A percentile compares a stretch with the other conserved stretches of the same genome.
These are phyloP conservation scores for Axilococcus clingmanii DNA, from an alignment of 139 green algal genomes.

Conservation along the genomic window DNA sequence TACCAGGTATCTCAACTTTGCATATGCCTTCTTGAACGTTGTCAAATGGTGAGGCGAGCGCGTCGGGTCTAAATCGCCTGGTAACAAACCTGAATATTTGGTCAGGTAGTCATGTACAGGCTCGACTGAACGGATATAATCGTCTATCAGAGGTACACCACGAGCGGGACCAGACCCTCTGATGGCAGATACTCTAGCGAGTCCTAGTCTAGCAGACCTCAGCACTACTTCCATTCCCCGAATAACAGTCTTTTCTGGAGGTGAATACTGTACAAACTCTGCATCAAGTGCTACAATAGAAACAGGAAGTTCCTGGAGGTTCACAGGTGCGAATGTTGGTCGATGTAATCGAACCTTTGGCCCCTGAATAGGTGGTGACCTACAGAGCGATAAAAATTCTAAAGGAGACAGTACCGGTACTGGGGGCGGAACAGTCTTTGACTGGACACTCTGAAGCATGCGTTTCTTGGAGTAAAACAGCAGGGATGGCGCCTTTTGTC, in stretches of 20 bases:
- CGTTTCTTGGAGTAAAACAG: conserved; percentile 64
- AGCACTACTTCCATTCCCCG: conserved; percentile 26
- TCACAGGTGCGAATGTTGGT: conserved; percentile 54
- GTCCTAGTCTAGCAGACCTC: conserved; percentile 52
- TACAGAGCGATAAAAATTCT: conserved; percentile 51
- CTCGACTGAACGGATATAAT: conserved; percentile 84
- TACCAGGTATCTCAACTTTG: conserved; percentile 85
- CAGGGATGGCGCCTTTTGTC: conserved; percentile 73
- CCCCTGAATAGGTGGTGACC: conserved; percentile 36
- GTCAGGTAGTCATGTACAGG: conserved; percentile 93
- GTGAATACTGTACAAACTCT: conserved; percentile 79
- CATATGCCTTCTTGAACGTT: conserved; percentile 71
- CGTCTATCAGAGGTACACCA: conserved; percentile 72
- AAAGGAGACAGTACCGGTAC: conserved; percentile 35
- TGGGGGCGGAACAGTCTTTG: not conserved
- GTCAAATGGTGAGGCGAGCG: conserved; percentile 69
- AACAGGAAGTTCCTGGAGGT: conserved; percentile 36
- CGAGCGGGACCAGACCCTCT: conserved; percentile 52
- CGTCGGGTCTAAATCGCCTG: conserved; percentile 68
- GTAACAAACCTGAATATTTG: conserved; percentile 40
- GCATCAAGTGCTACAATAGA: conserved; percentile 81
- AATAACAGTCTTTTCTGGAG: conserved; percentile 43
- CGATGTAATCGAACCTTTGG: conserved; percentile 9
- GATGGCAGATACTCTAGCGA: conserved; percentile 80
- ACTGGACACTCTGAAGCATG: not conserved